Evolutionary conservation across 2,329 filamentous ascomycete species (phyloP).

Genomic region (Aureobasidium sp.): DNA sequence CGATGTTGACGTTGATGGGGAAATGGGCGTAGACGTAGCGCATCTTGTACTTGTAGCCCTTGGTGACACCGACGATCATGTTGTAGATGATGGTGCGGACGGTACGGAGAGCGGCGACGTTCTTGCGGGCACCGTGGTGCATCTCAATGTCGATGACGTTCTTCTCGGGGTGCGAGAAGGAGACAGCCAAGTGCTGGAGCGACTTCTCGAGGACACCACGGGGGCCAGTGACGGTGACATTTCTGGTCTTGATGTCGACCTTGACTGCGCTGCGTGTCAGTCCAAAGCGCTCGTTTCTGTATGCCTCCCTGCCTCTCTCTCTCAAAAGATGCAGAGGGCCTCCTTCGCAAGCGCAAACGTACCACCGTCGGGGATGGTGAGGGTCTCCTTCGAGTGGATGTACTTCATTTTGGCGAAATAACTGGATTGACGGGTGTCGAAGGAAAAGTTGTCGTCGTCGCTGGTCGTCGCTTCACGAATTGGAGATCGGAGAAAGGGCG

Average conservation of each 20-base stretch:
- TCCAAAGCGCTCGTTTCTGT: conserved; percentile 17
- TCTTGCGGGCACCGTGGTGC: conserved; percentile 97
- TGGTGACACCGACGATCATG: conserved; percentile 96
- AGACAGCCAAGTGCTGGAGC: conserved; percentile 92
- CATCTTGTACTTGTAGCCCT: conserved; percentile 99
- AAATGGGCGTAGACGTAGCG: conserved; percentile 99
- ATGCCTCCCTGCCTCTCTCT: conserved; percentile 1
- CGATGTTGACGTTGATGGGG: conserved; percentile 99
- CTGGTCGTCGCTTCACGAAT: conserved; percentile 6
- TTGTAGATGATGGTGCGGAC: conserved; percentile 98
- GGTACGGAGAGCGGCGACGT: conserved; percentile 93
- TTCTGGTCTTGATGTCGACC: conserved; percentile 92
- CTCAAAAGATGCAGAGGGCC: conserved; percentile 14
- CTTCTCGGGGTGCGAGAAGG: conserved; percentile 83
- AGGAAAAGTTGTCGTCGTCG: conserved; percentile 15
- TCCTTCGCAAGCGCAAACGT: conserved; percentile 38
- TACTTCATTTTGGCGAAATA: conserved; percentile 82
- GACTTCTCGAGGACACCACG: conserved; percentile 85
- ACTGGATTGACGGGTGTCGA: conserved; percentile 17
- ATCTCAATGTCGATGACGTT: conserved; percentile 92
- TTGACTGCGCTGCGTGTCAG: conserved; percentile 61
- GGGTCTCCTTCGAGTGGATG: conserved; percentile 96
- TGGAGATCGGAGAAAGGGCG: neutral
- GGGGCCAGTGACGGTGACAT: conserved; percentile 95
- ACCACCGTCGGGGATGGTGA: conserved; percentile 96